phyloP scores from a whole-genome alignment of 257 asterid genomes.

The Solanum medicagineum region DNA sequence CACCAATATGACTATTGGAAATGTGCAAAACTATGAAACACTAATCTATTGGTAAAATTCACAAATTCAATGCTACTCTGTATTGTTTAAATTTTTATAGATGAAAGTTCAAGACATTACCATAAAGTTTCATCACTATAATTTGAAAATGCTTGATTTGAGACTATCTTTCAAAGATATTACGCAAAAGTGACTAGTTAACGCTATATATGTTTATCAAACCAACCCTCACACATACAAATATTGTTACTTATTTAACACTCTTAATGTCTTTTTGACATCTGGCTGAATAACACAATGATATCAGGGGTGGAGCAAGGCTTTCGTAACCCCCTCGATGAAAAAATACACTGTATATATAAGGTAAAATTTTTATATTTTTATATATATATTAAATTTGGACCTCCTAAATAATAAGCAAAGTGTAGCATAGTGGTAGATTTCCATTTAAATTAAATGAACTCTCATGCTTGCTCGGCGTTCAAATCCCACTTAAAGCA shows the following conservation, averaged over 20 bases:
- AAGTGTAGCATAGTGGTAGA: too few species aligned
- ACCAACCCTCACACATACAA: neutral
- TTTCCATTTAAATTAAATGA: too few species aligned
- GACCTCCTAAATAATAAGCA: too few species aligned
- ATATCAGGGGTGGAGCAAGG: too few species aligned
- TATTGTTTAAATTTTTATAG: neutral
- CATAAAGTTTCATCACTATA: neutral
- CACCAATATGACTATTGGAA: neutral
- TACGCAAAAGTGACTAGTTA: neutral
- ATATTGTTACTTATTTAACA: neutral
- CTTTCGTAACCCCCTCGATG: accelerated
- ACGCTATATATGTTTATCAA: neutral
- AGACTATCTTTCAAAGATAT: neutral
- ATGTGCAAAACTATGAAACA: neutral
- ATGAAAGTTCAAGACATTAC: neutral
- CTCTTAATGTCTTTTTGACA: neutral
- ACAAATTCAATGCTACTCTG: neutral
- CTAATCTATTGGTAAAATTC: neutral
- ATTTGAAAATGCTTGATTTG: too few species aligned
- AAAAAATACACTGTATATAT: too few species aligned
- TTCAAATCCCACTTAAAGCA: too few species aligned
- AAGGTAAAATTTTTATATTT: too few species aligned
- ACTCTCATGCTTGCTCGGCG: too few species aligned
- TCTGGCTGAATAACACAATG: neutral
- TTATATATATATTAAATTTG: too few species aligned